These are phyloP conservation scores for Acorus gramineus DNA, from an alignment of 106 monocot species.

Conservation along the genomic window DNA sequence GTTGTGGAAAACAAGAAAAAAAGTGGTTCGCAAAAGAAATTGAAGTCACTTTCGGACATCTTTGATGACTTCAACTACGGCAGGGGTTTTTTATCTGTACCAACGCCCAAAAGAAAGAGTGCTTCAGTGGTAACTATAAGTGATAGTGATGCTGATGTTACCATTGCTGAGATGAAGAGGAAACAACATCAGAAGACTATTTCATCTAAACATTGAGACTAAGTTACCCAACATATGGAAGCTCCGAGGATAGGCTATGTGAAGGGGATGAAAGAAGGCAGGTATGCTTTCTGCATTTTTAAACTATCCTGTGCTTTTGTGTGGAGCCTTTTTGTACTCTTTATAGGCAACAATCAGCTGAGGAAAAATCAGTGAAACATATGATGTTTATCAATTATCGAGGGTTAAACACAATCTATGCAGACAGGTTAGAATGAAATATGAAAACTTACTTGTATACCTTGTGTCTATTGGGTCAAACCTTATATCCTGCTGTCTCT, in stretches of 20 bases:
- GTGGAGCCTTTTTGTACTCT: conserved; percentile 69
- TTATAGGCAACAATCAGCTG: conserved; percentile 38
- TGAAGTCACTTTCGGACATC: too few species aligned
- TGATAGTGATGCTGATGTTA: conserved; percentile 9
- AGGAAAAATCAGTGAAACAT: conserved; percentile 26
- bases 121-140: conserved; percentile 28
- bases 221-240: conserved; percentile 18
- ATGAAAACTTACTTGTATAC: background rate
- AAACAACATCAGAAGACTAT: background rate
- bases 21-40: too few species aligned
- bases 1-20: too few species aligned
- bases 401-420: conserved; percentile 36
- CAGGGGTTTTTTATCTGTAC: too few species aligned
- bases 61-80: too few species aligned
- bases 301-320: conserved; percentile 41
- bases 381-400: conserved; percentile 17
- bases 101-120: background rate
- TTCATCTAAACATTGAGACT: conserved; percentile 13
- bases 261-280: conserved; percentile 47
- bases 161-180: conserved; percentile 15
- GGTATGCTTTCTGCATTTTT: conserved; percentile 60
- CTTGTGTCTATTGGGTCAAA: too few species aligned
- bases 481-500: too few species aligned
- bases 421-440: conserved; percentile 16
- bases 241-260: conserved; percentile 7